Evolutionary conservation across 345 rosid genomes (phyloP).

Genomic region (Eucalyptus sp.): DNA sequence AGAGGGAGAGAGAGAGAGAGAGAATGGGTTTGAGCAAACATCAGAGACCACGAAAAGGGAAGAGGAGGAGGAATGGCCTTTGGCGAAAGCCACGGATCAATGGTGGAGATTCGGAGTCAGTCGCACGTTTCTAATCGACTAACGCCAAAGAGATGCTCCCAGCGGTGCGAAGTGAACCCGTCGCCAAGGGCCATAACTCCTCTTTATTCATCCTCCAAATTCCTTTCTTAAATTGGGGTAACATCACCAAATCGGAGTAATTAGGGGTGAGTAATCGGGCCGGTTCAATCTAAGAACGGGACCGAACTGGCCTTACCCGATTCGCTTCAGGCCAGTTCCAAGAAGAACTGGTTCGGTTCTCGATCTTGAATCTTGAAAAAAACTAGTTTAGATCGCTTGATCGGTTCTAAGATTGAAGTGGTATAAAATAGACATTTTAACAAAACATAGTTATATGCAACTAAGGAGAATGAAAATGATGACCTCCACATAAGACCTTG

Average conservation of each 20-base stretch:
- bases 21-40: neutral
- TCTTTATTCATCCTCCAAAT: neutral
- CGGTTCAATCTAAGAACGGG: neutral
- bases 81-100: neutral
- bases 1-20: neutral
- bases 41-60: neutral
- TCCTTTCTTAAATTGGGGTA: neutral
- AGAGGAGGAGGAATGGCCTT: neutral
- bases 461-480: neutral
- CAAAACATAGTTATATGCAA: neutral
- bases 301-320: neutral
- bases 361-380: neutral
- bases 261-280: neutral
- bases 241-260: neutral
- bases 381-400: rapidly evolving
- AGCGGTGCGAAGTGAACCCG: neutral
- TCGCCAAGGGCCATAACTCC: neutral
- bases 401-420: neutral
- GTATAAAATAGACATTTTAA: neutral
- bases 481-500: neutral
- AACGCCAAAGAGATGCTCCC: neutral
- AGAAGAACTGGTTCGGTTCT: neutral
- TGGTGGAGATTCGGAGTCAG: neutral
- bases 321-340: neutral
- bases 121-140: neutral